Conservation (phyloP, 139 green algal genomes). For the Nannochloris sp. region DNA sequence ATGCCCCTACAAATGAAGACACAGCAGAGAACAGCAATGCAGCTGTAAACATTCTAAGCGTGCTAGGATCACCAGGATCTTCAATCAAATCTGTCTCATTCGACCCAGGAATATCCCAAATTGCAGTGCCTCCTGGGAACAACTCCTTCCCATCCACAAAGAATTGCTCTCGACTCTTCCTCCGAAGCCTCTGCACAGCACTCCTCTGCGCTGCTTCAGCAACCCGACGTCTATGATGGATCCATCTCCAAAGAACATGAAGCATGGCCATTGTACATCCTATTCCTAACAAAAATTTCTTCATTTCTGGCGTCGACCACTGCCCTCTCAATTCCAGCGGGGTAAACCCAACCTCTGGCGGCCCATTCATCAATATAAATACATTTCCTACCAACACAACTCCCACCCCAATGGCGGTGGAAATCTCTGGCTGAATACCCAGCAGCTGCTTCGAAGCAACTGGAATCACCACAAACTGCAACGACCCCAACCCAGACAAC, state of each 20-base stretch:
- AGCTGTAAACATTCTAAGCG: slow-evolving; percentile 19
- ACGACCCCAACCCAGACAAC: slow-evolving; percentile 25
- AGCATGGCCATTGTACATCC: slow-evolving; percentile 20
- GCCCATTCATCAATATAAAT: slow-evolving; percentile 36
- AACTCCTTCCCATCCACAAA: not conserved
- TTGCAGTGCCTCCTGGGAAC: not conserved
- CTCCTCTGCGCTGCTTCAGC: not conserved
- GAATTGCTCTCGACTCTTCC: not conserved
- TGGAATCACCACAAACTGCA: slow-evolving; percentile 46
- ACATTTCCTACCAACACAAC: slow-evolving; percentile 37
- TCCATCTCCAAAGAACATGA: slow-evolving; percentile 18
- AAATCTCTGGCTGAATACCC: slow-evolving; percentile 18
- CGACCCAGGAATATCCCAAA: slow-evolving; percentile 2
- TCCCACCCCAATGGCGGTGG: slow-evolving; percentile 23
- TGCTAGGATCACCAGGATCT: slow-evolving; percentile 1
- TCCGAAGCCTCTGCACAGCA: not conserved
- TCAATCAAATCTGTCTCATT: slow-evolving; percentile 11
- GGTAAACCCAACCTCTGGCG: slow-evolving; percentile 28
- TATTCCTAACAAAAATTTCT: slow-evolving; percentile 26
- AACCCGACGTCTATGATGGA: not conserved
- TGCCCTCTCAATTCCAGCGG: slow-evolving; percentile 28
- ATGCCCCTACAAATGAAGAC: slow-evolving; percentile 34
- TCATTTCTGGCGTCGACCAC: slow-evolving; percentile 33
- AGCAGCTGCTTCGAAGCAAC: slow-evolving; percentile 29
- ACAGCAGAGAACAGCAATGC: slow-evolving; percentile 42